Evolutionary conservation across 192 early-diverging fungal genomes (phyloP), one percentile per base, ranked within the genome.

Genomic region (Helicostylum pulchrum): DNA sequence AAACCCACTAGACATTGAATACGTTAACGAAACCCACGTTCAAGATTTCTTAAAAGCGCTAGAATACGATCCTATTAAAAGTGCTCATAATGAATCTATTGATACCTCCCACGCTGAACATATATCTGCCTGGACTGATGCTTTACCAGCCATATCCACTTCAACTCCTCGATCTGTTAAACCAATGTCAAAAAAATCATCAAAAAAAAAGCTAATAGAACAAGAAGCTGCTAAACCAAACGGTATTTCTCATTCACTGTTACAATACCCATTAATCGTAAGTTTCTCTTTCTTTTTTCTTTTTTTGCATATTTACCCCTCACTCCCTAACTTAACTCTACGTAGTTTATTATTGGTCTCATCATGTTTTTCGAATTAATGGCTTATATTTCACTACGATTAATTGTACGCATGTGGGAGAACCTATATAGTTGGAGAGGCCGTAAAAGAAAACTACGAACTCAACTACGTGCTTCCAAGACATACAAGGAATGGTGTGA

Each of bases 401-500:
- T 83, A 64, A 70, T 83, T 53, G 87, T 90, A 14, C 75, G 77
- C 55, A 7, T 84, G 11, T 92, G 86, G 79, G 90, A 92, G 63
- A 79, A 77, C 69, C 58, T 80, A 36, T 66, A 86, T 49, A 77
- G 76, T 53, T 89, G 86, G 83, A 74, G 85, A 55, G 90, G 90
- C 15, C 67, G 74, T 44, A 62, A 78, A 11, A 71, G 76, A 31
- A 54, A 42, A 1, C 70, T 90, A 45, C 73, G 84, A 53, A 61
- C 64, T 53, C 76, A 53, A 58, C 78, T 79, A 62, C 77, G 73
- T 73, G 80, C 70, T 66, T 77, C 87, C 2, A 64, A 50, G 8
- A 82, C 71, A 7, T 91, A 88, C 71, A 77, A 84, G 58, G 79
- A 85, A 48, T 92, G 87, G 83, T 79, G 82, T 51, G 63, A 49